Evolutionary conservation across 2,329 filamentous ascomycete species (phyloP), one percentile per base, ranked within the genome.

Genomic region (Exserohilum rostratum): DNA sequence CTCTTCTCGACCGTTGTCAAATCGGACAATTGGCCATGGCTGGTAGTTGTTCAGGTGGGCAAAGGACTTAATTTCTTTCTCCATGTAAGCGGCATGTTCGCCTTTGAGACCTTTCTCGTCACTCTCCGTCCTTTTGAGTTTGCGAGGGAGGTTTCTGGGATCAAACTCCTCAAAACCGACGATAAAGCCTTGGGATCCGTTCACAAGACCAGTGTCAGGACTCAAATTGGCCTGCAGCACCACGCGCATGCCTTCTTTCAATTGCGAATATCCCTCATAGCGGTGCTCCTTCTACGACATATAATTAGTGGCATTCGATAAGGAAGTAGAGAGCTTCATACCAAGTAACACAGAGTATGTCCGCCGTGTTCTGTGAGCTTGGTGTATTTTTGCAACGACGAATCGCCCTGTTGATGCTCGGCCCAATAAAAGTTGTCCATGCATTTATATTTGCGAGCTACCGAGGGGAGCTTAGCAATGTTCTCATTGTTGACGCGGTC

Each of bases 211-310:
- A 0, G 43, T 25, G 1, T 15, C 5, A 3, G 70, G 62, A 13
- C 72, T 77, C 6, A 85, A 66, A 52, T 85, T 85, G 13, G 75
- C 72, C 3, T 83, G 77, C 2, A 86, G 73, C 5, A 85, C 77
- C 5, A 85, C 82, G 2, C 79, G 75, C 78, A 83, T 83, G 17
- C 78, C 79, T 30, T 75, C 62, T 52, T 84, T 85, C 12, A 85
- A 72, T 49, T 79, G 64, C 12, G 82, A 64, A 2, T 67, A 59
- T 0, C 72, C 60, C 10, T 80, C 78, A 47, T 78, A 82, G 1
- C 79, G 76, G 57, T 84, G 82, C 12, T 83, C 79, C 39, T 50
- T 59, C 57, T 68, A 50, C 11, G 22, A 3, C 2, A 13, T 29
- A 25, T n/a, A 3, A 3, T 53, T 6, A 57, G 44, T 17, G 15